phyloP scores from a whole-genome alignment of 257 asterid genomes.

The Plantago ovata region DNA sequence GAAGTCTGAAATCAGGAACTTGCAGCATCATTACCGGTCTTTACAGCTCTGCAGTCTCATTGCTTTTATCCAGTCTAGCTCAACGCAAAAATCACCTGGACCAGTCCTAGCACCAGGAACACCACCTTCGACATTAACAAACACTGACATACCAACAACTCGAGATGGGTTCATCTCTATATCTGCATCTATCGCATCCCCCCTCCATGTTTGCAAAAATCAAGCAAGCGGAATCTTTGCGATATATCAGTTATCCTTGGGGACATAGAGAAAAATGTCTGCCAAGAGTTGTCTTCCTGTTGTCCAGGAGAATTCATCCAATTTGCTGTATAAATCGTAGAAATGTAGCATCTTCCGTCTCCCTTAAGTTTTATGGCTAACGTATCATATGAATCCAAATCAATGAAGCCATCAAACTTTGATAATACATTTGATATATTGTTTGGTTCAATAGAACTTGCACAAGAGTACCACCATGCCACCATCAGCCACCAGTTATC shows the following conservation, averaged over 20 bases:
- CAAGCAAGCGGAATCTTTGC: constrained; percentile 90
- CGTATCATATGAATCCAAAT: constrained; percentile 82
- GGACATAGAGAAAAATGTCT: constrained; percentile 82
- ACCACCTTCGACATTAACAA: constrained; percentile 84
- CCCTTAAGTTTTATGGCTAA: constrained; percentile 81
- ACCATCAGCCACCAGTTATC: too few relatives aligned
- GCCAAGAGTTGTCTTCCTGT: constrained; percentile 99
- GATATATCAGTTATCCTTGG: constrained; percentile 84
- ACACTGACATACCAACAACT: constrained; percentile 71
- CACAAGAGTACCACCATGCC: too few relatives aligned
- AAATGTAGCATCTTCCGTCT: constrained; percentile 94
- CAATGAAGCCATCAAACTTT: constrained; percentile 96
- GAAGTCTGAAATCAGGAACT: too few relatives aligned
- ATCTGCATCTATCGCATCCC: constrained; percentile 72
- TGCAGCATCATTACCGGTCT: too few relatives aligned
- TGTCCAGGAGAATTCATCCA: constrained; percentile 99
- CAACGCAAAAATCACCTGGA: constrained; percentile 76
- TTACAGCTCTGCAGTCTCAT: constrained; percentile 41
- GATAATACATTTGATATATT: too few relatives aligned
- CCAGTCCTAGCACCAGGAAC: constrained; percentile 68
- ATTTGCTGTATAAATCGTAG: constrained; percentile 97
- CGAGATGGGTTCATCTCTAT: constrained; percentile 93
- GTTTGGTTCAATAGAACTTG: too few relatives aligned
- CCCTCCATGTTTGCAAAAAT: constrained; percentile 93
- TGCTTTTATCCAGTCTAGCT: constrained; percentile 92